These are phyloP conservation scores for Nicotiana otophora DNA, from an alignment of 257 asterid genomes.

Conservation along the genomic window DNA sequence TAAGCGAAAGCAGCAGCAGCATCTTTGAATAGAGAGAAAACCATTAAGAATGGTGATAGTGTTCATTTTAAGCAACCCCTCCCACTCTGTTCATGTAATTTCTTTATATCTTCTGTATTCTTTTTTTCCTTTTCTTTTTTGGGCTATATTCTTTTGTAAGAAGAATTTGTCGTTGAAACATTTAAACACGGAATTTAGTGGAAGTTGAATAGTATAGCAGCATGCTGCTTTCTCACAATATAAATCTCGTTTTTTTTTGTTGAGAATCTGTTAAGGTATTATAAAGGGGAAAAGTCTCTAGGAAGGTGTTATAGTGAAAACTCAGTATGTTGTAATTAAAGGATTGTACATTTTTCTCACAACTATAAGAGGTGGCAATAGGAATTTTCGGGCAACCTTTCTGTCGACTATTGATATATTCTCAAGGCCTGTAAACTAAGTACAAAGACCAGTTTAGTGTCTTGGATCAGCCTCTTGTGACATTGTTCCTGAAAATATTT, in stretches of 20 bases:
- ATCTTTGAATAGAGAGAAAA: neutral
- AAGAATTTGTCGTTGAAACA: slow-evolving; percentile 22
- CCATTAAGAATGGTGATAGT: slow-evolving; percentile 20
- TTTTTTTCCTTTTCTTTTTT: slow-evolving; percentile 18
- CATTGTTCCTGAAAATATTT: neutral
- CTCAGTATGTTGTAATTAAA: neutral
- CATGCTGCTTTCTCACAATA: slow-evolving; percentile 7
- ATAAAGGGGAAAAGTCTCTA: no score
- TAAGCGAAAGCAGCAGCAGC: neutral
- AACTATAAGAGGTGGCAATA: neutral
- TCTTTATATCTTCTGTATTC: slow-evolving; percentile 18
- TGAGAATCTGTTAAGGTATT: neutral
- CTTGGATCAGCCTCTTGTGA: neutral
- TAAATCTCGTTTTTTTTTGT: neutral
- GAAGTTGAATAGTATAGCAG: slow-evolving; percentile 13
- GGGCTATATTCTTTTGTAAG: slow-evolving; percentile 38
- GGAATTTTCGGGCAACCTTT: neutral
- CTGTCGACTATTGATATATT: neutral
- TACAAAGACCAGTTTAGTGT: neutral
- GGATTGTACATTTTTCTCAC: neutral
- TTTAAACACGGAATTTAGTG: slow-evolving; percentile 18
- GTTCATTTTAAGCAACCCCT: slow-evolving; percentile 20
- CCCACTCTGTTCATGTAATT: slow-evolving; percentile 12
- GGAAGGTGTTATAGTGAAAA: no score
- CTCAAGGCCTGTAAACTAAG: neutral